phyloP scores from a whole-genome alignment of 208 protist genomes.

The Strigomonas culicis region DNA sequence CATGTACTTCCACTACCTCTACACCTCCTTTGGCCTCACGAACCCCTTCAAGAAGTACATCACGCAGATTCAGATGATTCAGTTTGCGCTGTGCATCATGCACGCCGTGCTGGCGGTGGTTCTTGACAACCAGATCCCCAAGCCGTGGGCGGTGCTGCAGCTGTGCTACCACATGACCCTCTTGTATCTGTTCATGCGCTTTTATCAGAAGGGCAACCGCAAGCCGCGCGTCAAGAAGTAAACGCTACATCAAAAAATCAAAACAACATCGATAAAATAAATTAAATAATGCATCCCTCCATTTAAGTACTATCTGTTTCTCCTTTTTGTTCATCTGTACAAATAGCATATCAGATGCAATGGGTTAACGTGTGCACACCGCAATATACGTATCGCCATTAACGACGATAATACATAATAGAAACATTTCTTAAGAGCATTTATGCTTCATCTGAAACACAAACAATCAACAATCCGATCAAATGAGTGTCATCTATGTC shows the following conservation, averaged over 20 bases:
- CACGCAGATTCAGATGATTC: slow-evolving; percentile 84
- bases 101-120: slow-evolving; percentile 69
- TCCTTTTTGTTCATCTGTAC: neutral
- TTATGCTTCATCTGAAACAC: neutral
- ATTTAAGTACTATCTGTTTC: neutral
- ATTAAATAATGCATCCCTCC: neutral
- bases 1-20: slow-evolving; percentile 93
- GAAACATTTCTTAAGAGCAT: too few species aligned
- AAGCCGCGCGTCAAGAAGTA: slow-evolving; percentile 25
- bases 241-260: slow-evolving; percentile 1
- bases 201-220: slow-evolving; percentile 39
- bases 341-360: neutral
- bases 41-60: slow-evolving; percentile 88
- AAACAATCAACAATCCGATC: neutral
- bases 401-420: neutral
- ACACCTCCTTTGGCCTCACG: slow-evolving; percentile 73
- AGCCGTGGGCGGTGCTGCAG: slow-evolving; percentile 59
- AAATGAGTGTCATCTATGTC: too few species aligned
- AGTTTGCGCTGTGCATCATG: slow-evolving; percentile 82
- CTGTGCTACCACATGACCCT: slow-evolving; percentile 84
- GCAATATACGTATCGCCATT: neutral
- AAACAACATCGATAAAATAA: neutral
- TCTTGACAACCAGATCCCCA: slow-evolving; percentile 56
- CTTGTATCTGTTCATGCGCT: slow-evolving; percentile 78
- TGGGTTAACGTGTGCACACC: neutral